Conservation (phyloP, 805 yeast species). For the Tetrapisispora namnaoensis region DNA sequence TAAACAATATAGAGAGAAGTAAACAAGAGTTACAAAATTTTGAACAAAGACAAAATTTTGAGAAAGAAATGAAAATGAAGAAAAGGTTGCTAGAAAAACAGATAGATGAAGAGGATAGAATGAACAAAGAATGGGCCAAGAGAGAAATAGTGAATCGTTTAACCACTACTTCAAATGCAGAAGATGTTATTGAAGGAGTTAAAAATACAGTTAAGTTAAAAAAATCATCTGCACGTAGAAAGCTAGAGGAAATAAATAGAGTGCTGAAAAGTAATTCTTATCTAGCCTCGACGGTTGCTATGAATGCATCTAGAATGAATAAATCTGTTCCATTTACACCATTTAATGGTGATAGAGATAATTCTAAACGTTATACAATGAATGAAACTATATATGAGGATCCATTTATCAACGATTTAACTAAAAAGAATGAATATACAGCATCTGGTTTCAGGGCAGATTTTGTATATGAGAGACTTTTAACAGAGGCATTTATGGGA, state of each 20-base stretch:
- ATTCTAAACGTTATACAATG: constrained; percentile 41
- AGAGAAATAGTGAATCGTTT: constrained; percentile 47
- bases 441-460: constrained; percentile 82
- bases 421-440: constrained; percentile 51
- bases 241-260: constrained; percentile 33
- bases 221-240: constrained; percentile 55
- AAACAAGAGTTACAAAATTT: constrained; percentile 62
- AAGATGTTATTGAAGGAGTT: constrained; percentile 42
- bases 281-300: constrained; percentile 17
- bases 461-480: constrained; percentile 59
- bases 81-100: constrained; percentile 48
- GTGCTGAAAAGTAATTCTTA: constrained; percentile 31
- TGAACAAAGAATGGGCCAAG: constrained; percentile 46
- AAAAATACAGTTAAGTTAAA: constrained; percentile 44
- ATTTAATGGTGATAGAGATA: constrained; percentile 78
- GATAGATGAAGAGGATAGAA: constrained; percentile 47
- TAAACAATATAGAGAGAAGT: constrained; percentile 63
- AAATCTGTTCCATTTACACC: constrained; percentile 75
- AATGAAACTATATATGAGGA: constrained; percentile 41
- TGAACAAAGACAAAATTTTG: constrained; percentile 54
- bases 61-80: constrained; percentile 51
- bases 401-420: constrained; percentile 47
- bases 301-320: constrained; percentile 20
- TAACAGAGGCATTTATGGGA: constrained; percentile 86
- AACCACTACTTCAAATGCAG: constrained; percentile 31